Percentiles rank a stretch among this genome's conserved stretches.
phyloP scores from a whole-genome alignment of 1,284 basidiomycete genomes.

The Cutaneotrichosporon sp. region DNA sequence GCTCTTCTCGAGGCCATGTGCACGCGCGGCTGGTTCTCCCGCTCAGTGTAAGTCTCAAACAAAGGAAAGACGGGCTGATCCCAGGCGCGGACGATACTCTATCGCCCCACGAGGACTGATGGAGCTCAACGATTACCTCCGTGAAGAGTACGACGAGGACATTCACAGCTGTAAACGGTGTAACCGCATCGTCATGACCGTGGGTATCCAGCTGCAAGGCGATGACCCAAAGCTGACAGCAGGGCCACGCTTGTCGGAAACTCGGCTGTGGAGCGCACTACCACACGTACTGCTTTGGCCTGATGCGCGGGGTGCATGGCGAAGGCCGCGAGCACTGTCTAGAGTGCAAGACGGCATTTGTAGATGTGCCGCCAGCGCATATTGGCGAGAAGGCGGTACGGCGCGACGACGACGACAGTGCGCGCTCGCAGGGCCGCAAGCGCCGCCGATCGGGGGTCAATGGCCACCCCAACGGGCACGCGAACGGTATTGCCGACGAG shows the following conservation, averaged over 20 bases:
- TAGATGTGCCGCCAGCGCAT: constrained; percentile 11
- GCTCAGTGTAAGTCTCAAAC: constrained; percentile 32
- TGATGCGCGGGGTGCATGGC: background rate
- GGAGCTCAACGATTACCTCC: constrained; percentile 41
- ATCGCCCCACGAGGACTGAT: constrained; percentile 35
- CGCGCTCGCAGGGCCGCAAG: constrained; percentile 7
- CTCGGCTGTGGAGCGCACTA: constrained; percentile 32
- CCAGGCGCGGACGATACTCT: constrained; percentile 38
- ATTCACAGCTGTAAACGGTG: constrained; percentile 35
- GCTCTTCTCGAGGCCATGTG: constrained; percentile 31
- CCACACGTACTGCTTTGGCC: constrained; percentile 35
- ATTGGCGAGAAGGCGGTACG: constrained; percentile 40
- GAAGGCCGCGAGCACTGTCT: constrained; percentile 25
- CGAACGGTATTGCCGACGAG: constrained; percentile 19
- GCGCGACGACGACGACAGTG: constrained; percentile 28
- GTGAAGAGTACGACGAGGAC: constrained; percentile 31
- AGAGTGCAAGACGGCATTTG: constrained; percentile 23
- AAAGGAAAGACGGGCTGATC: background rate
- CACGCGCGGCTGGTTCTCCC: constrained; percentile 37
- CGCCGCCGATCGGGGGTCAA: constrained; percentile 6
- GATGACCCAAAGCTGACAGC: background rate
- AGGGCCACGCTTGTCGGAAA: constrained; percentile 35
- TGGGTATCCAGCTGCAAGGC: constrained; percentile 16
- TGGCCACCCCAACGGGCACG: background rate
- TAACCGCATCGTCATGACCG: constrained; percentile 31